phyloP scores from a whole-genome alignment of 345 rosid genomes.

The Raphanus raphanistrum region DNA sequence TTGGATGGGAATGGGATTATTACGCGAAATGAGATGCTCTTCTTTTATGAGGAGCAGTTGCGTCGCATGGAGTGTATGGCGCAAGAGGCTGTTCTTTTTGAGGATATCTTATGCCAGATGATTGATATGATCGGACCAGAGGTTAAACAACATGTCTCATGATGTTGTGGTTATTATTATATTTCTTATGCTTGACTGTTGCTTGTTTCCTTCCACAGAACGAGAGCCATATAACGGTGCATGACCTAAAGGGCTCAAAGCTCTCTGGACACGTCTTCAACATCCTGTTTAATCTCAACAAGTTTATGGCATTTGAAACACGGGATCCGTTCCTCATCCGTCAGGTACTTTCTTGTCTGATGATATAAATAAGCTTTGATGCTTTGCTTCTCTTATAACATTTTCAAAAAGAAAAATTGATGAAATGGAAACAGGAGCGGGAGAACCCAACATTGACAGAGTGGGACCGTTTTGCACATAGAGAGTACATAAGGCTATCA shows the following conservation, averaged over 20 bases:
- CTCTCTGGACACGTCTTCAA: conserved; percentile 91
- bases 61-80: conserved; percentile 99
- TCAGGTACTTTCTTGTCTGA: conserved; percentile 53
- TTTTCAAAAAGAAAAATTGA: background rate
- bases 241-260: conserved; percentile 75
- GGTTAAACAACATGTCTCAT: conserved; percentile 46
- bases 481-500: conserved; percentile 94
- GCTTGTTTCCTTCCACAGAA: conserved; percentile 48
- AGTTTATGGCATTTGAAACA: conserved; percentile 96
- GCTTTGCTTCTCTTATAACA: background rate
- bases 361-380: background rate
- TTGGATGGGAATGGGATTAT: conserved; percentile 89
- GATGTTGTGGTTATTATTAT: conserved; percentile 1
- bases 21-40: conserved; percentile 86
- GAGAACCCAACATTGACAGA: conserved; percentile 94
- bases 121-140: conserved; percentile 94
- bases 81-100: conserved; percentile 92
- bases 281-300: conserved; percentile 92
- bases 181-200: conserved; percentile 14
- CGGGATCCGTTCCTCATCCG: conserved; percentile 97
- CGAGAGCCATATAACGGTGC: conserved; percentile 60
- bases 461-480: conserved; percentile 98
- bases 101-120: conserved; percentile 93
- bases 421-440: conserved; percentile 65
- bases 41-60: conserved; percentile 93